These are phyloP conservation scores for Boletus fagicola DNA, from an alignment of 768 basidiomycete species.

Conservation along the genomic window DNA sequence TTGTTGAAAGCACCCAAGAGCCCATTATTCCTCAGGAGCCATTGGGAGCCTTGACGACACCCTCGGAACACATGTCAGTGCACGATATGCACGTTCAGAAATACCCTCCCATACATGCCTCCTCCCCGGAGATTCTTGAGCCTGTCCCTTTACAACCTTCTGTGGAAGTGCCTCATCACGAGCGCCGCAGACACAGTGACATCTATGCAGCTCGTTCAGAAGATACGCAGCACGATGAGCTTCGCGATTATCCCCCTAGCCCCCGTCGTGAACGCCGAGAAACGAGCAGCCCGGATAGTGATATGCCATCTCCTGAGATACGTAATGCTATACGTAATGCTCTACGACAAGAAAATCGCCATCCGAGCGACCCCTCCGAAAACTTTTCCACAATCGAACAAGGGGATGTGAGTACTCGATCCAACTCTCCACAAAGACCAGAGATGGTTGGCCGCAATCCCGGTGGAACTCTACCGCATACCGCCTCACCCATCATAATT, in stretches of 20 bases:
- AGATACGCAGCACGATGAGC: neutral
- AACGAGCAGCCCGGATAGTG: neutral
- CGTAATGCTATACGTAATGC: too few species aligned
- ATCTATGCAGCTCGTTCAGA: neutral
- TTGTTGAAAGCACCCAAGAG: neutral
- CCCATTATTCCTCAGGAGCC: neutral
- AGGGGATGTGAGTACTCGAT: neutral
- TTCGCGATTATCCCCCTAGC: neutral
- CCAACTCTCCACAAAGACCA: neutral
- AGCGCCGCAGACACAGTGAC: neutral
- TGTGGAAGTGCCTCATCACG: too few species aligned
- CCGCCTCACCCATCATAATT: neutral
- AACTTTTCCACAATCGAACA: neutral
- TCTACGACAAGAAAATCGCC: neutral
- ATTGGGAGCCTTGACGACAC: neutral
- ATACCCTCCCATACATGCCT: neutral
- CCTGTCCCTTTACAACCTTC: neutral
- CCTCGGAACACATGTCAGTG: neutral
- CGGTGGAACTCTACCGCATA: too few species aligned
- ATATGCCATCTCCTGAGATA: neutral
- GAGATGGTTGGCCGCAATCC: neutral
- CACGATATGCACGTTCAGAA: neutral
- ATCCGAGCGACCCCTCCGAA: neutral
- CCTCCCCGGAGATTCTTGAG: neutral
- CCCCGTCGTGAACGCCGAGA: neutral